Percentiles rank a stretch among this genome's conserved stretches.
phyloP scores from a whole-genome alignment of 2,329 filamentous ascomycete species.

The Diplodia seriata region DNA sequence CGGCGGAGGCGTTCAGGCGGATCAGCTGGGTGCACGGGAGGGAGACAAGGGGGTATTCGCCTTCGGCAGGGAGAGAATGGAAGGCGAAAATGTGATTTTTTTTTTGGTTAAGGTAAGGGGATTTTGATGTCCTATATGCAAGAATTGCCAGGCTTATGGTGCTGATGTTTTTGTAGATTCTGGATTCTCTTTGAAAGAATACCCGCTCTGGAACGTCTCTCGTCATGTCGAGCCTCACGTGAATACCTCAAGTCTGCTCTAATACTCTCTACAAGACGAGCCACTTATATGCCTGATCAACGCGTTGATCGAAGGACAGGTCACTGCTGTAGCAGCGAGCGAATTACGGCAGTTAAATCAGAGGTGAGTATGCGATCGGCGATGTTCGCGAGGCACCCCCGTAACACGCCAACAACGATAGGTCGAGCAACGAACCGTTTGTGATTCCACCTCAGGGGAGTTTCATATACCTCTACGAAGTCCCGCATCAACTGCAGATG shows the following conservation, averaged over 20 bases:
- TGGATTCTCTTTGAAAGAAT: too few relatives aligned
- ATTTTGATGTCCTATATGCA: background rate
- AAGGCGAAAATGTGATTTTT: conserved; percentile 56
- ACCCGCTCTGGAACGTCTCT: too few relatives aligned
- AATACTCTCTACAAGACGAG: too few relatives aligned
- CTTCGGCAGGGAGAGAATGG: conserved; percentile 36
- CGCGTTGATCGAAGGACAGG: background rate
- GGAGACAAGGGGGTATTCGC: conserved; percentile 46
- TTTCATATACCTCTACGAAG: background rate
- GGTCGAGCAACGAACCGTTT: background rate
- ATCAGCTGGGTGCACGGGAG: conserved; percentile 63
- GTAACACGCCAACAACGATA: background rate
- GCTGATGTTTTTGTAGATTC: background rate
- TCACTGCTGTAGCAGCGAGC: background rate
- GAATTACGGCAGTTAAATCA: background rate
- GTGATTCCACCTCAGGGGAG: background rate
- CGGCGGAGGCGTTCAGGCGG: conserved; percentile 56
- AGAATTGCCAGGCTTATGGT: background rate
- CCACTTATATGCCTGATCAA: too few relatives aligned
- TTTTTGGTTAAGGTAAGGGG: background rate
- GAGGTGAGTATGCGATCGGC: background rate
- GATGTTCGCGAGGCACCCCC: background rate
- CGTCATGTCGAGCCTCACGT: too few relatives aligned
- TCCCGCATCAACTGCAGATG: background rate
- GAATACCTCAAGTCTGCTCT: too few relatives aligned